These are phyloP conservation scores for Xylariaceae sp. DNA, from an alignment of 2,329 filamentous ascomycete genomes.

Conservation along the genomic window DNA sequence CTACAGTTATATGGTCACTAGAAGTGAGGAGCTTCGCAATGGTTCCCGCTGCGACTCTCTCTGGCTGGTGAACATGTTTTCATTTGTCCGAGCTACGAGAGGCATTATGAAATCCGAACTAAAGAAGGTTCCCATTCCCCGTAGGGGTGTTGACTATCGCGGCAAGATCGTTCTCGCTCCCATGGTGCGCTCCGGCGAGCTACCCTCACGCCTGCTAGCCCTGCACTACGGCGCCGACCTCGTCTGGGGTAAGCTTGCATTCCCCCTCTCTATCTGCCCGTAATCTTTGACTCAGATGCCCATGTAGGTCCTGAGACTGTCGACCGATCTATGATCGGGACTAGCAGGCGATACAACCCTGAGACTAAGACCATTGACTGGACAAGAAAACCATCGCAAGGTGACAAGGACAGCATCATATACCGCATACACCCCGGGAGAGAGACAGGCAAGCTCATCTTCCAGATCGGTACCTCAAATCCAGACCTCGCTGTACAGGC, in stretches of 20 bases:
- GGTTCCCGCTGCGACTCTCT: conserved; percentile 1
- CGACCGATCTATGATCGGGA: conserved; percentile 89
- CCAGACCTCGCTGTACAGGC: conserved; percentile 84
- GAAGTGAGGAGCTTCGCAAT: conserved; percentile 13
- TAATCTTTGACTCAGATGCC: conserved; percentile 7
- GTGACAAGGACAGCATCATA: conserved; percentile 73
- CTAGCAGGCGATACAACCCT: conserved; percentile 76
- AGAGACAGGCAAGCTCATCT: conserved; percentile 79
- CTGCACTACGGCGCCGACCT: conserved; percentile 95
- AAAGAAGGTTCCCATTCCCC: conserved; percentile 81
- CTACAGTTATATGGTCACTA: too few relatives aligned
- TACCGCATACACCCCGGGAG: conserved; percentile 81
- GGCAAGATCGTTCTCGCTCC: conserved; percentile 93
- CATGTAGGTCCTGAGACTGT: conserved; percentile 84
- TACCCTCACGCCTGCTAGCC: conserved; percentile 85
- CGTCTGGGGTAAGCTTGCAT: conserved; percentile 75
- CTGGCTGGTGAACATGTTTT: conserved; percentile 31
- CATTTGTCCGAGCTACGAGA: conserved; percentile 42
- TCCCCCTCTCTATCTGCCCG: not conserved
- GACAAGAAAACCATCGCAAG: conserved; percentile 75
- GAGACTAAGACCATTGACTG: conserved; percentile 84
- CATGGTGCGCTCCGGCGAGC: conserved; percentile 97
- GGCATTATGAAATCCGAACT: conserved; percentile 63
- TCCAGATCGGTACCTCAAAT: conserved; percentile 88
- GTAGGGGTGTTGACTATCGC: conserved; percentile 89